A percentile compares a stretch with the other conserved stretches of the same genome.
These are phyloP conservation scores for Trichoderma afroharzianum DNA, from an alignment of 2,329 filamentous ascomycete species.

Conservation along the genomic window DNA sequence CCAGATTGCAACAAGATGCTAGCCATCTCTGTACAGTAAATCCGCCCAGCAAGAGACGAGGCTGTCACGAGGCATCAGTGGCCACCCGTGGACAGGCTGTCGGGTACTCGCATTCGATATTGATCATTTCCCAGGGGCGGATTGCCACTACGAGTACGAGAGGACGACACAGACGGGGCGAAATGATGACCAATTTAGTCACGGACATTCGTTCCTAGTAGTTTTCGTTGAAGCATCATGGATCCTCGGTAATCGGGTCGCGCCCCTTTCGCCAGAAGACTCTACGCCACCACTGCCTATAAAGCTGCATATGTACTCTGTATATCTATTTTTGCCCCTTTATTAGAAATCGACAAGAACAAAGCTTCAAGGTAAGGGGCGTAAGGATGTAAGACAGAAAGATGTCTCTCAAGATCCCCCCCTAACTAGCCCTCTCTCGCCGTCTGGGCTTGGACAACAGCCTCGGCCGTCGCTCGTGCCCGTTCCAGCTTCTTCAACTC, in stretches of 20 bases:
- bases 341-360: neutral
- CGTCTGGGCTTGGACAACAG: slow-evolving; percentile 23
- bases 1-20: neutral
- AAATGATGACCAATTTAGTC: neutral
- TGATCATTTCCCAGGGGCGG: neutral
- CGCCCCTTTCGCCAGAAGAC: neutral
- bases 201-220: neutral
- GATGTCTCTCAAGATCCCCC: neutral
- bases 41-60: neutral
- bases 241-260: slow-evolving; percentile 4
- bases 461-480: slow-evolving; percentile 34
- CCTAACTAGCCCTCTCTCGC: neutral
- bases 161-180: neutral
- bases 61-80: neutral
- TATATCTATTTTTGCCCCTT: neutral
- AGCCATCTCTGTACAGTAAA: neutral
- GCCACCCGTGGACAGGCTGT: neutral
- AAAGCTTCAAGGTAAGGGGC: neutral
- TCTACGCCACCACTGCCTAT: neutral
- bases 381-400: neutral
- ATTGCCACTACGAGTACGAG: neutral
- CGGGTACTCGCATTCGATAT: neutral
- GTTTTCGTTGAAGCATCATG: slow-evolving; percentile 1
- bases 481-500: slow-evolving; percentile 43
- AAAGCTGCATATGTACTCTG: neutral